Evolutionary conservation across 2,329 filamentous ascomycete genomes (phyloP), one percentile per base, ranked within the genome.

Genomic region (Amesomyces nigricolor): DNA sequence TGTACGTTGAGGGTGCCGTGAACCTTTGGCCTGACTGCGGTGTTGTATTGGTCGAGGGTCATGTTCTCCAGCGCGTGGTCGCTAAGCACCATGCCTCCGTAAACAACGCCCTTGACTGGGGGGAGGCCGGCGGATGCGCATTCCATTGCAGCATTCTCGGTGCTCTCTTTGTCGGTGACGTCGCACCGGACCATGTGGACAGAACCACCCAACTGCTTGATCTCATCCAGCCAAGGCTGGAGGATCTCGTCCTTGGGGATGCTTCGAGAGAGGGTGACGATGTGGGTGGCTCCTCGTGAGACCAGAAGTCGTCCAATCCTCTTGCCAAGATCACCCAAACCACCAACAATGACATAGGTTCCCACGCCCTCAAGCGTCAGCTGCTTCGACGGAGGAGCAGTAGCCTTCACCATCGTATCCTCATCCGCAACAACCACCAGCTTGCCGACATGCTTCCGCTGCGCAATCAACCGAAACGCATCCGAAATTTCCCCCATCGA

Each of bases 401-500:
- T 47, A 4, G 22, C n/a, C 29, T 39, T 44, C 1, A 54, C 51
- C 11, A 54, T 47, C 13, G 51, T 49, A 11, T 52, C 44, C 26
- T 51, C 38, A 43, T 46, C 22, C 30, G 66, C 55, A 38, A 58
- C 61, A 9, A 74, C 44, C 9, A 76, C 66, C 5, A 77, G 68
- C 47, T 75, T 75, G 0, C 74, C 74, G 11, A 75, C 70, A 53
- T 76, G 74, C 40, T 43, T 43, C 40, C 40, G 40, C 16, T 43
- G 40, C n/a, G 40, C 40, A 13, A 43, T 43, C 5, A 43, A 17
- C 2, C 40, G n/a, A 17, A 43, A 43, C n/a, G 40, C 40, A 17
- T 43, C 17, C 2, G 40, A 16, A 9, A 43, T 43, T 7, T 43
- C 40, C 2, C 40, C 40, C n/a, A 43, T 43, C 16, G 40, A 17